Conservation (phyloP, 208 protist species). For the Crithidia fasciculata region DNA sequence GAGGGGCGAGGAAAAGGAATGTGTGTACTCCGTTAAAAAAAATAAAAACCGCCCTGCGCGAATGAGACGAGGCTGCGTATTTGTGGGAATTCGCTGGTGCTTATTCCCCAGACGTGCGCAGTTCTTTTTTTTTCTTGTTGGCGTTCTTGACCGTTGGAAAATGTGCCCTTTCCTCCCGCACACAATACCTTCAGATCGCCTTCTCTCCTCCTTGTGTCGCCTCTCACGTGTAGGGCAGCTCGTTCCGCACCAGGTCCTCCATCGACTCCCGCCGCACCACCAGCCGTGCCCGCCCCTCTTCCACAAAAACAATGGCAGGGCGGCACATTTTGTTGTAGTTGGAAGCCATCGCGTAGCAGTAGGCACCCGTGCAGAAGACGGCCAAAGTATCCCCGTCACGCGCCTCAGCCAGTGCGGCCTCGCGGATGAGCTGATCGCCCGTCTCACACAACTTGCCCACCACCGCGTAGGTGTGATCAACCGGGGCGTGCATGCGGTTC, state of each 20-base stretch:
- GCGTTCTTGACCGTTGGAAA: no score
- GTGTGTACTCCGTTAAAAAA: not conserved
- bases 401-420: not conserved
- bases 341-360: constrained; percentile 23
- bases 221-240: not conserved
- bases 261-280: constrained; percentile 14
- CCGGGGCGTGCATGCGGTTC: constrained; percentile 1
- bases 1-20: not conserved
- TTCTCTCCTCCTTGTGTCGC: not conserved
- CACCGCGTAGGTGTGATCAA: constrained; percentile 4
- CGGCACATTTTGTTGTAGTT: constrained; percentile 24
- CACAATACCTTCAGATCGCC: no score
- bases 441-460: constrained; percentile 22
- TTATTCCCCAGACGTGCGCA: no score
- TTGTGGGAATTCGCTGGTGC: no score
- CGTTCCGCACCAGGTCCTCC: constrained; percentile 15
- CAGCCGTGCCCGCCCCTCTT: not conserved
- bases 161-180: no score
- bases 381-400: constrained; percentile 9
- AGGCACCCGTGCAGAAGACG: constrained; percentile 22
- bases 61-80: no score
- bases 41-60: no score
- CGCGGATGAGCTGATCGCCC: constrained; percentile 13
- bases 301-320: constrained; percentile 17
- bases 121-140: no score